A percentile compares a stretch with the other conserved stretches of the same genome.
phyloP scores from a whole-genome alignment of 1,284 basidiomycete species.

The Ganoderma sinense region DNA sequence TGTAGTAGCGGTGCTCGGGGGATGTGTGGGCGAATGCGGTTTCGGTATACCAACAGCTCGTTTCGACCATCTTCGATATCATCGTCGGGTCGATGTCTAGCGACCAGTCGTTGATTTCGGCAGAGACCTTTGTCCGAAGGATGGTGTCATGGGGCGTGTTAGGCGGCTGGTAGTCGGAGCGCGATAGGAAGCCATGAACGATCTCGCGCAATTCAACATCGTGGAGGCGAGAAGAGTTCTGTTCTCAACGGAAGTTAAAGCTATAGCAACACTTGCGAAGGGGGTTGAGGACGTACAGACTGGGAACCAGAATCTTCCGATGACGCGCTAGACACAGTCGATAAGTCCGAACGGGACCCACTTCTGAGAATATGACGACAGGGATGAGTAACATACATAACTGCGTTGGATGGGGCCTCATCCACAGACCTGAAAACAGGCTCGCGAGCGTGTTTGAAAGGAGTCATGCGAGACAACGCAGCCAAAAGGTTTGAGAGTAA shows the following conservation, averaged over 20 bases:
- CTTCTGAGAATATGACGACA: not conserved
- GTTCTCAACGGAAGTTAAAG: not conserved
- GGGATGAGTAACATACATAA: not conserved
- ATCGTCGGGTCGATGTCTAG: slow-evolving; percentile 18
- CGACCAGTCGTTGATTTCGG: slow-evolving; percentile 20
- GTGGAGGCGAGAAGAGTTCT: not conserved
- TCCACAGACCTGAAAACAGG: not conserved
- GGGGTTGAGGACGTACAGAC: not conserved
- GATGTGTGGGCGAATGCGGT: slow-evolving; percentile 25
- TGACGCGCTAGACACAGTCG: not conserved
- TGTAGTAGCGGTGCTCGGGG: slow-evolving; percentile 28
- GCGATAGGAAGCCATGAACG: slow-evolving; percentile 15
- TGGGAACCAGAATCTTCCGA: not conserved
- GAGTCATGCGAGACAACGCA: not conserved
- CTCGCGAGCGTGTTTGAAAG: not conserved
- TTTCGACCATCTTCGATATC: slow-evolving; percentile 26
- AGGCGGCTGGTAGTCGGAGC: slow-evolving; percentile 14
- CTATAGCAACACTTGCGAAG: not conserved
- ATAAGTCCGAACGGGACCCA: not conserved
- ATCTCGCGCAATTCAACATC: not conserved
- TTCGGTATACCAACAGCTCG: slow-evolving; percentile 28
- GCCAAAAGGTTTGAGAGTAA: not conserved
- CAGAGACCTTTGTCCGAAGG: slow-evolving; percentile 14
- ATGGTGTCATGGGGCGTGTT: slow-evolving; percentile 12
- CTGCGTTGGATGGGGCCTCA: not conserved